Conservation (phyloP, 192 early-diverging fungal species). For the Rhizophagus prolifer region DNA sequence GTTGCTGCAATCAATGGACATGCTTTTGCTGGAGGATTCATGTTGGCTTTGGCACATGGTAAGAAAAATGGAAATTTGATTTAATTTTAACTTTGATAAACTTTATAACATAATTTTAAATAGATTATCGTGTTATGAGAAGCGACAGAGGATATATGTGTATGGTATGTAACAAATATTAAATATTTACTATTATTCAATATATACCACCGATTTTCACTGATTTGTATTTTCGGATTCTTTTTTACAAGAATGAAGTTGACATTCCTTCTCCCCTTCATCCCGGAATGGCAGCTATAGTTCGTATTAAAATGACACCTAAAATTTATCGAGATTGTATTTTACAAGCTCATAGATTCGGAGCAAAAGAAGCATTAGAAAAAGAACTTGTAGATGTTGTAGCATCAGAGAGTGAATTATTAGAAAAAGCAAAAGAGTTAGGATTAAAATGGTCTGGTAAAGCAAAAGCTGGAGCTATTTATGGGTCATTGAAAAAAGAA, state of each 20-base stretch:
- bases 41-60: conserved; percentile 56
- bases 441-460: conserved; percentile 56
- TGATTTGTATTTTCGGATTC: neutral
- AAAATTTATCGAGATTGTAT: conserved; percentile 62
- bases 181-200: neutral
- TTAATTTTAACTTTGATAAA: neutral
- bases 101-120: neutral
- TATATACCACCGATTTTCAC: neutral
- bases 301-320: conserved; percentile 63
- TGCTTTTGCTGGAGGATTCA: conserved; percentile 78
- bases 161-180: conserved; percentile 45
- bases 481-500: conserved; percentile 64
- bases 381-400: conserved; percentile 60
- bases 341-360: conserved; percentile 60
- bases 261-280: conserved; percentile 66
- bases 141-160: conserved; percentile 72
- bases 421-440: conserved; percentile 53
- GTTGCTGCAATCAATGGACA: conserved; percentile 79
- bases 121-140: conserved; percentile 75
- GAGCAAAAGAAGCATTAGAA: conserved; percentile 58
- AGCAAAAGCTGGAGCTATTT: conserved; percentile 53
- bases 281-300: conserved; percentile 67
- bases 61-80: conserved; percentile 9
- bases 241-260: conserved; percentile 59
- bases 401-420: conserved; percentile 48